Base-by-base conservation (phyloP, 257 asterid genomes). In the Pogostemon cablin region DNA sequence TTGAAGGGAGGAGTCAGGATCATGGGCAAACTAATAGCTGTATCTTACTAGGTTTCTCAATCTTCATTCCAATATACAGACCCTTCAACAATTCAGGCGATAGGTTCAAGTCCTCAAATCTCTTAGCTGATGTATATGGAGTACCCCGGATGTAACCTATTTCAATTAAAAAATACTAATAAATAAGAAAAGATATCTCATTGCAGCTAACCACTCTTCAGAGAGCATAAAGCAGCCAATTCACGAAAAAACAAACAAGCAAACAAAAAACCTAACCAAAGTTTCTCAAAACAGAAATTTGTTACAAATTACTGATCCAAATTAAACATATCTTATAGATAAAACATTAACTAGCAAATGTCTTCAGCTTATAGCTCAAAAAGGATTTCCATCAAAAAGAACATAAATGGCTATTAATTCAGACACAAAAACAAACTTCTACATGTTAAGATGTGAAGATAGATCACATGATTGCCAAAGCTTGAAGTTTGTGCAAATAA, bases 1-100 rank as follows among this genome's bases (percentile, higher is more conserved):
- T 83, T 86, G 82, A 81, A 42, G 0, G 99, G 99, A 12, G 96
- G 96, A 62, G 91, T 86, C 76, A 93, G 66, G 53, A 93, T 93
- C 99, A 93, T 91, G 17, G 99, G 99, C 85, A 93, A 84, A 81
- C 96, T 91, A 7, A 85, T 79, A 2, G 81, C 91, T 93, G 99
- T 41, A 91, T 91, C 78, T 86, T 88, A 76, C 98, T 91, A 9
- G 99, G 96, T 69, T 81, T 82, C 76, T 89, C 95, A 62, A 93
- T 91, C 77, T 82, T 78, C 98, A 91, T 93, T 76, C 81, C 96
- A 10, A 84, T 77, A 64, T 89, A 93, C 43, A 93, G 74, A n/a
- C 99, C 99, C 84, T 85, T 87, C 71, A 91, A 69, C 74, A 93
- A 52, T 57, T 93, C 96, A 0, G 82, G 80, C 4, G 96, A 82